Percentiles rank a stretch among this genome's conserved stretches.
phyloP scores from a whole-genome alignment of 768 basidiomycete genomes.

The Pleurotus pulmonarius region DNA sequence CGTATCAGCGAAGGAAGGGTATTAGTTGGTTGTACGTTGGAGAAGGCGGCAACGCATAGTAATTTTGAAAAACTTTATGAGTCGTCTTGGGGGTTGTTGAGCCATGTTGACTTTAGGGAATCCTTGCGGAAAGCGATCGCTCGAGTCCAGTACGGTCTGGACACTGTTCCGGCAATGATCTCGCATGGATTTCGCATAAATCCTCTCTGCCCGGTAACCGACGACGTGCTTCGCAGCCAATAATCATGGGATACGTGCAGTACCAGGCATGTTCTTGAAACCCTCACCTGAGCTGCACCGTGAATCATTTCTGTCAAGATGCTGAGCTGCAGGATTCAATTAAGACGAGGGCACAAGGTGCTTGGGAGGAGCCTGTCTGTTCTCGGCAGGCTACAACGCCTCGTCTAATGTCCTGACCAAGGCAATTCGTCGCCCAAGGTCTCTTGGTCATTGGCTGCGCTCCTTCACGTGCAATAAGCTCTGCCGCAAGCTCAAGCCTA shows the following conservation, averaged over 20 bases:
- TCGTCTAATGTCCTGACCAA: not conserved
- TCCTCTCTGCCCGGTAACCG: not conserved
- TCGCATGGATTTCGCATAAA: not conserved
- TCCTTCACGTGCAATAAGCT: not conserved
- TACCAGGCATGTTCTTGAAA: not conserved
- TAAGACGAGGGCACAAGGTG: not conserved
- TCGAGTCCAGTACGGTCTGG: constrained; percentile 6
- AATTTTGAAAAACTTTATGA: not conserved
- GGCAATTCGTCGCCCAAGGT: not conserved
- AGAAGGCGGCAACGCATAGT: not conserved
- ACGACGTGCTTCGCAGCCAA: not conserved
- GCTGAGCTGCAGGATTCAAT: not conserved
- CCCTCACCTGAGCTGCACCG: not conserved
- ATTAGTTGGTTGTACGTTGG: not conserved
- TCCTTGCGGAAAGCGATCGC: not conserved
- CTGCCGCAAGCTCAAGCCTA: not conserved
- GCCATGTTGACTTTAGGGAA: constrained; percentile 5
- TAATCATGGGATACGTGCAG: not conserved
- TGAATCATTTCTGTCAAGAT: not conserved
- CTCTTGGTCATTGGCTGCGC: not conserved
- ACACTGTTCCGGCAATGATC: not conserved
- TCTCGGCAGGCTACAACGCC: not conserved
- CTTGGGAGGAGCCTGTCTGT: not conserved
- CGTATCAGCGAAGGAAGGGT: not conserved
- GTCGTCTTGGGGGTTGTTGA: constrained; percentile 3